Evolutionary conservation across 495 filamentous ascomycete species (phyloP), one percentile per base, ranked within the genome.

Genomic region (Antarctomyces pellizariae): DNA sequence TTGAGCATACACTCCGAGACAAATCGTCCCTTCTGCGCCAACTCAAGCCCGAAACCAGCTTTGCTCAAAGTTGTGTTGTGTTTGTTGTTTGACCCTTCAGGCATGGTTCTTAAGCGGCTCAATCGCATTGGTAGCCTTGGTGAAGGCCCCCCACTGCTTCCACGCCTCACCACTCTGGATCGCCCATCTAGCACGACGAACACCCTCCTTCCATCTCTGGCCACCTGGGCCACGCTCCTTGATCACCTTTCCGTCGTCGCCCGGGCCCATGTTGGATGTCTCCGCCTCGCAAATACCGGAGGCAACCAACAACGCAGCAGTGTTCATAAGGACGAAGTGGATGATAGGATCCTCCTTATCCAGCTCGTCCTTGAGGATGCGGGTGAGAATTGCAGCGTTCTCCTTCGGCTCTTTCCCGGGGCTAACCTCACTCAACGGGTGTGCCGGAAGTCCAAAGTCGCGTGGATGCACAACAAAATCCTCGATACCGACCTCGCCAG

Each of bases 251-350:
- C 68, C 71, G 41, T 70, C 66, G 37, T 72, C 66, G 0, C 75
- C 75, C 32, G 64, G 59, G 4, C 74, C 79, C 68, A 80, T 75
- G 38, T 64, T 51, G 39, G 72, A 78, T 16, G 54, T 61, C 18
- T 84, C 71, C 1, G 69, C 64, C 30, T 92, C 84, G 38, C 82
- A 86, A n/a, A 89, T 48, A 0, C 89, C 89, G 1, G 75, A 57
- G 4, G 71, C 63, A 0, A 83, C 82, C 13, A 95, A 59, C 25
- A 95, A 50, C 7, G 79, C 79, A 1, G 86, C 86, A 0, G 83
- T 72, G 42, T 99, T 99, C 45, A 92, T 71, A 21, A 93, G 52
- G 22, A 99, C 84, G 39, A 95, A 95, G 41, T 86, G 70, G 46
- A 89, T 44, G 36, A 99, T 79, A 2, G 89, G 77, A 44, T 89